phyloP scores from a whole-genome alignment of 257 asterid species.

The Gardenia jasminoides region DNA sequence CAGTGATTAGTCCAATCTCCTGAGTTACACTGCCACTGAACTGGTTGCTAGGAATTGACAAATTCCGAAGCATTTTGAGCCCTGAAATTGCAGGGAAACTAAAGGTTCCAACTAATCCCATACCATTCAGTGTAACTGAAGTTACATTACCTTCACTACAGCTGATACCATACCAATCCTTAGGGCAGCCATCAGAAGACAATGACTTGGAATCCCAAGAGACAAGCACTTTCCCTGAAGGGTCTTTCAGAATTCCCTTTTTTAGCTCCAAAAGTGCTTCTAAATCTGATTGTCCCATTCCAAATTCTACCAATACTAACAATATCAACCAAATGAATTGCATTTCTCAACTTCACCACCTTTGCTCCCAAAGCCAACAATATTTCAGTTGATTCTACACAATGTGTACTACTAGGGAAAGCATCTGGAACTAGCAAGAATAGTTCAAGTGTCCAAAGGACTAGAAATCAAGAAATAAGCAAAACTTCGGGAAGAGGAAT shows the following conservation, averaged over 20 bases:
- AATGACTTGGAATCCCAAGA: constrained; percentile 84
- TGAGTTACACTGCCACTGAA: constrained; percentile 52
- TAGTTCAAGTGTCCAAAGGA: background rate
- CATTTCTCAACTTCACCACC: constrained; percentile 36
- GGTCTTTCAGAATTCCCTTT: constrained; percentile 58
- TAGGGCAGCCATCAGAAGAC: constrained; percentile 68
- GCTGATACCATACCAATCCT: constrained; percentile 61
- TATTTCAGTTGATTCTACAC: background rate
- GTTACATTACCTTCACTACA: constrained; percentile 60
- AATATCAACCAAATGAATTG: constrained; percentile 45
- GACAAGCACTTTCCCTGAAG: constrained; percentile 49
- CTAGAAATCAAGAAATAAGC: background rate
- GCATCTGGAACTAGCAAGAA: background rate
- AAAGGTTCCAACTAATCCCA: constrained; percentile 60
- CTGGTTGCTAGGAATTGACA: constrained; percentile 56
- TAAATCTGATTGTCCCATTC: constrained; percentile 50
- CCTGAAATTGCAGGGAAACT: constrained; percentile 47
- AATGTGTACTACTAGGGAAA: background rate
- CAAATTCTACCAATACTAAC: constrained; percentile 31
- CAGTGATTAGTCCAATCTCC: constrained; percentile 45
- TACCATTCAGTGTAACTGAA: constrained; percentile 50
- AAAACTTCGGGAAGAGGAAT: background rate
- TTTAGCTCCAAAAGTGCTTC: constrained; percentile 60
- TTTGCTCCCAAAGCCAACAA: constrained; percentile 8
- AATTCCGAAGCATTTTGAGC: constrained; percentile 60